Conservation (phyloP, 768 basidiomycete species). For the Leccinum disarticulatum region DNA sequence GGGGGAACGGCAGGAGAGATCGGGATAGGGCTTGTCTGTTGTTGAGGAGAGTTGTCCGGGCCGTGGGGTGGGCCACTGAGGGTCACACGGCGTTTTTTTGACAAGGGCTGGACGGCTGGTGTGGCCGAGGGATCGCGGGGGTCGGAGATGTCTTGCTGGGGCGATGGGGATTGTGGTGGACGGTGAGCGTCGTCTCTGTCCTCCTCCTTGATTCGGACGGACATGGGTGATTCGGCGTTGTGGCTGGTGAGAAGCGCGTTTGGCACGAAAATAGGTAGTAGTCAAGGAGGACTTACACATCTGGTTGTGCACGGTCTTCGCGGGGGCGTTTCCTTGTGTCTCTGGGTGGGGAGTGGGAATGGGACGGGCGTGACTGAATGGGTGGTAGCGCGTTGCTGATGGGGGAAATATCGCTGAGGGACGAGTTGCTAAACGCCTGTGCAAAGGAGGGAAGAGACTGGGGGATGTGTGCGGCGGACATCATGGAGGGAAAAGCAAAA, state of each 20-base stretch:
- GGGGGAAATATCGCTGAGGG: slow-evolving; percentile 49
- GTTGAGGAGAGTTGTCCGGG: slow-evolving; percentile 38
- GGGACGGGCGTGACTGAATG: slow-evolving; percentile 48
- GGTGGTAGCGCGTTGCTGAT: slow-evolving; percentile 64
- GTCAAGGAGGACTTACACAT: slow-evolving; percentile 42
- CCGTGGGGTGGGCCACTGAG: slow-evolving; percentile 50
- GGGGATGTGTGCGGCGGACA: slow-evolving; percentile 38
- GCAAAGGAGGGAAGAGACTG: slow-evolving; percentile 80
- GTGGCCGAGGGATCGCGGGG: slow-evolving; percentile 33
- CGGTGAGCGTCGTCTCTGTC: slow-evolving; percentile 47
- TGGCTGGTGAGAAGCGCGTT: slow-evolving; percentile 22
- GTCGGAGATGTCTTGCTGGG: slow-evolving; percentile 11
- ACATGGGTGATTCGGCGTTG: slow-evolving; percentile 39
- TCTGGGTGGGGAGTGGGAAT: slow-evolving; percentile 23
- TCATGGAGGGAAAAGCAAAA: slow-evolving; percentile 33
- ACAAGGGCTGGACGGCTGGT: slow-evolving; percentile 40
- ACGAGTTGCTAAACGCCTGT: slow-evolving; percentile 65
- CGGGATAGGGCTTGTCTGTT: slow-evolving; percentile 51
- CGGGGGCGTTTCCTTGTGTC: slow-evolving; percentile 45
- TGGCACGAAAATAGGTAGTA: slow-evolving; percentile 1
- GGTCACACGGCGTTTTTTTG: slow-evolving; percentile 71
- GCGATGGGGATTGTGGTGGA: slow-evolving; percentile 37
- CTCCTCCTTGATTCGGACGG: slow-evolving; percentile 63
- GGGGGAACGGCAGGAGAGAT: slow-evolving; percentile 66
- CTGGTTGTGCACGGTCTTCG: slow-evolving; percentile 36